These are phyloP conservation scores for Aspergillus japonicus DNA, from an alignment of 2,329 filamentous ascomycete species.

Conservation along the genomic window DNA sequence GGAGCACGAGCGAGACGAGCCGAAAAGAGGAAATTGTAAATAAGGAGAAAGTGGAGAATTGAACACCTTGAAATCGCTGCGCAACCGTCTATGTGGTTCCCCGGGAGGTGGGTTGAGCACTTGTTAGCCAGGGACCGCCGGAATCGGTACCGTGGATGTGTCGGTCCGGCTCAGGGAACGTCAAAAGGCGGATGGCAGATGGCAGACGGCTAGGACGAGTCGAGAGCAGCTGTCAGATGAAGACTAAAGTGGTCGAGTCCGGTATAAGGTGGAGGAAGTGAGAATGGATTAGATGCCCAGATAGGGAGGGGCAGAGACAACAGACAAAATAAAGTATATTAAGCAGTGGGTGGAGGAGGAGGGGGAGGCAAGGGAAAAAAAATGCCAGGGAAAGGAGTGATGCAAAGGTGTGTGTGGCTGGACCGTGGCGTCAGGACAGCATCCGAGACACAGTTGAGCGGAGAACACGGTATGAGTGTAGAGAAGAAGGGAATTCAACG, in stretches of 20 bases:
- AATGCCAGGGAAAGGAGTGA: conserved; percentile 12
- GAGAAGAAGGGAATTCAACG: conserved; percentile 1
- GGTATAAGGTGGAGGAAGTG: neutral
- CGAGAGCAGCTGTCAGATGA: neutral
- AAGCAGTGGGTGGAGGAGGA: conserved; percentile 2
- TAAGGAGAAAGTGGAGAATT: conserved; percentile 25
- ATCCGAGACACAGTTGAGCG: neutral
- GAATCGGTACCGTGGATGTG: conserved; percentile 24
- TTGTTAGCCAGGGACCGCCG: conserved; percentile 11
- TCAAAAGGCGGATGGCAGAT: conserved; percentile 3
- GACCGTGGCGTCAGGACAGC: conserved; percentile 6
- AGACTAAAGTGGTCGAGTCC: neutral
- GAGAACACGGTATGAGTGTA: neutral
- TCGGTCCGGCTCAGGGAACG: conserved; percentile 6
- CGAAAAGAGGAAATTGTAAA: conserved; percentile 39
- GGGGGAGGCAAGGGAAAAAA: conserved; percentile 8
- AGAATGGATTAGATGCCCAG: neutral
- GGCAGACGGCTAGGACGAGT: neutral
- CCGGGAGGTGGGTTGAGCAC: conserved; percentile 9
- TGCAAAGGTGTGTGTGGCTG: conserved; percentile 10
- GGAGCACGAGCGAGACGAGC: conserved; percentile 16
- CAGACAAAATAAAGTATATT: neutral
- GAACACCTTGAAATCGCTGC: conserved; percentile 11
- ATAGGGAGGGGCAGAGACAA: neutral
- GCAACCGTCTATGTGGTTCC: conserved; percentile 16